Evolutionary conservation across 1,284 basidiomycete genomes (phyloP), one percentile per base, ranked within the genome.

Genomic region (Tilletia horrida): DNA sequence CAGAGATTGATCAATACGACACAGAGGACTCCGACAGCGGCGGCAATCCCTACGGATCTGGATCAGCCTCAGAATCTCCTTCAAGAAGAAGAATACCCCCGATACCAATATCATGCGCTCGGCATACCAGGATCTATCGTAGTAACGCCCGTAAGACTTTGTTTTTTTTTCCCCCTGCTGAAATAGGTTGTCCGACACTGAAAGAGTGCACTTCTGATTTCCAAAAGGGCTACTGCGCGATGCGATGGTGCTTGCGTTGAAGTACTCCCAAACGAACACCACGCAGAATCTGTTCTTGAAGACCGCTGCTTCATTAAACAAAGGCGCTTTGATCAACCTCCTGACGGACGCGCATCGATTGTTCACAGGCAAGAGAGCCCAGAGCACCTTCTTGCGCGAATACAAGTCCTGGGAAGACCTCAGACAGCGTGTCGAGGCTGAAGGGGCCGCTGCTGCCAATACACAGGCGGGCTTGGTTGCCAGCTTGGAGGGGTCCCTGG

Each of bases 351-450:
- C 72, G 13, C 72, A 77, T 63, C 73, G 70, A 29, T 65, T 79
- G 8, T 78, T 72, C 40, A 71, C 73, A 59, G 73, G 73, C 40
- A 67, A 71, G 13, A 70, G 71, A 27, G 69, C 74, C 65, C 69
- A 69, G 18, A 66, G 65, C 18, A 66, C 64, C 65, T 77, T 72
- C 59, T 55, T 76, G 35, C 69, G 77, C 43, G 77, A 79, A 42
- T 77, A 74, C 69, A 67, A 67, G 27, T 71, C 73, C 45, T 79
- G 77, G 77, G 76, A 77, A 42, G 77, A 79, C 59, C 72, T 79
- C 11, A 70, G 72, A 9, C 73, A 79, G 65, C 70, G 76, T 2
- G 76, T 77, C 21, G 76, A 79, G 57, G 77, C 77, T 1, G 77
- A 79, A 57, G 77, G 73, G 0, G 62, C 31, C 9, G 8, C 59